Base-by-base conservation (phyloP, 2,329 filamentous ascomycete genomes). In the Scedosporium boydii region DNA sequence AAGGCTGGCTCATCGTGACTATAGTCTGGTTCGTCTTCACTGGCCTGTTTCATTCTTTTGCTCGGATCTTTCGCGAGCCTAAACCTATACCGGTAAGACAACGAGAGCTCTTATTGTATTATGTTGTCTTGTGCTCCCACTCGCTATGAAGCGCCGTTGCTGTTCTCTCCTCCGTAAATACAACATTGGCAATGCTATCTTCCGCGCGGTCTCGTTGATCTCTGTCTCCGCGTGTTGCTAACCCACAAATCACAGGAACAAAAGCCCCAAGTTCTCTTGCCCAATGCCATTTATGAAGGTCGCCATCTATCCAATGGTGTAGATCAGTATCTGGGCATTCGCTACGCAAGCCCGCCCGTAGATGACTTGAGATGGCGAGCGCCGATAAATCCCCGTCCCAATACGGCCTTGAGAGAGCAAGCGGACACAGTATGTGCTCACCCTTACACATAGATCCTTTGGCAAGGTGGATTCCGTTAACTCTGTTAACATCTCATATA, bases 301-400 rank as follows among this genome's bases (percentile, higher is more conserved):
- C 68, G 69, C 3, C 66, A 69, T 2, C 70, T 78, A 3, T 65
- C 68, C 26, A 73, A 69, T 29, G 74, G 73, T n/a, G 72, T 82
- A 34, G 74, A 74, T 59, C 72, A 79, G 66, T 82, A 76, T 67
- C 71, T 79, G 3, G 79, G 79, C 12, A 71, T 80, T 69, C 79
- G 81, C 53, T 85, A 78, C 68, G 82, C 82, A 10, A 74, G 76
- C 14, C 73, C 81, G n/a, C 82, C 82, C 4, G 62, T 79, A 0
- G 79, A 76, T 1, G 72, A 81, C 46, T 71, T 82, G 41, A 76
- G 82, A 61, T 85, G 80, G 74, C 72, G 77, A 27, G 77, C 80
- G 18, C 82, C 82, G 0, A 70, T 74, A 16, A 72, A 77, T 41
- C 81, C 81, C 3, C 70, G 69, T 2, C 70, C 63, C 3, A 68